Base-by-base conservation (phyloP, 192 early-diverging fungal species). In the Linnemannia elongata region DNA sequence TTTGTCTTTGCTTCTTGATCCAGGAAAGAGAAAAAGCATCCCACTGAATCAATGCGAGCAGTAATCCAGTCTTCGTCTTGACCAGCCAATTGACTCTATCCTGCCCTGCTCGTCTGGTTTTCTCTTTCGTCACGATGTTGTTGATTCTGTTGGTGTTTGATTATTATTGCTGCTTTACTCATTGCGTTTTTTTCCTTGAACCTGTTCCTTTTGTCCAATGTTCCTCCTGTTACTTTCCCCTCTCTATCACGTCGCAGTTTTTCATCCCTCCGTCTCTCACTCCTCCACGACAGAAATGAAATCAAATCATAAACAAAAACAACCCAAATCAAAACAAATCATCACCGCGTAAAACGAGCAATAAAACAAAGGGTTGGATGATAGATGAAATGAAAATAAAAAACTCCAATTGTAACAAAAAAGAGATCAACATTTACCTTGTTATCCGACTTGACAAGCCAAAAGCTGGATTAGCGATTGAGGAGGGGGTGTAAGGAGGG, bases 401-500 rank as follows among this genome's bases (percentile, higher is more conserved):
- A 74, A 42, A 22, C 24, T 18, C 30, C 30, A 57, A 41, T 52
- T 70, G 27, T 7, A 24, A 52, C 15, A 52, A 52, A 1, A n/a
- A 17, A 20, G 42, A 20, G 13, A 13, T 45, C 20, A 33, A 39
- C 3, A 5, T 60, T 80, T 86, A 86, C 83, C 83, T 86, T 76
- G 75, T 80, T 80, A 86, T 45, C 79, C 83, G 83, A 86, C 83
- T 86, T 86, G 75, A 86, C 83, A 86, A 68, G 79, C 83, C 83
- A 86, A 86, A 85, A 86, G 77, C 79, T 66, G 60, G 60, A 66
- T 66, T 33, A 33, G 60, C 60, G 76, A 44, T 74, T 66, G 45
- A 45, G 60, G 55, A 12, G 10, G 15, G 13, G 24, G 38, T 49
- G 45, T 17, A 35, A 22, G 30, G 27, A 18, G 73, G 44, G 6